phyloP scores from a whole-genome alignment of 441 rosid species.

The Populus tomentosa region DNA sequence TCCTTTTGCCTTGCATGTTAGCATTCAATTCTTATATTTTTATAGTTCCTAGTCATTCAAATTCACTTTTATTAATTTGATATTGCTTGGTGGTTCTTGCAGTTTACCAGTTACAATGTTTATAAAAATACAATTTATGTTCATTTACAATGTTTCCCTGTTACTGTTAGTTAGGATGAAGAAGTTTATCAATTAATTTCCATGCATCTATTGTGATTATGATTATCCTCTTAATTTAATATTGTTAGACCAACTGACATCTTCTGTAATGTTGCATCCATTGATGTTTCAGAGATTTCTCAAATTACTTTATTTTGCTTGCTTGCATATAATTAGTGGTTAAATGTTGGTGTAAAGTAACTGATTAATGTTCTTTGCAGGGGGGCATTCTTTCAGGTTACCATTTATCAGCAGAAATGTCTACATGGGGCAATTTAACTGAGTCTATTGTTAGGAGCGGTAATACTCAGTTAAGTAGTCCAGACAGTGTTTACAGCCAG shows the following conservation, averaged over 20 bases:
- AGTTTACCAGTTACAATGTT: constrained; percentile 5
- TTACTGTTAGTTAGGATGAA: not conserved
- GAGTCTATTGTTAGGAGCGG: constrained; percentile 30
- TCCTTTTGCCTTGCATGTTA: not conserved
- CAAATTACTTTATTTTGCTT: not conserved
- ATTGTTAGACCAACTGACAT: not conserved
- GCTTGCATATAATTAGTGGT: not conserved
- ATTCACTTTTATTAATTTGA: not conserved
- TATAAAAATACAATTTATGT: not conserved
- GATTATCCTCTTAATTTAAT: not conserved
- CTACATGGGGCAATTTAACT: constrained; percentile 29
- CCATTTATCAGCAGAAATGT: constrained; percentile 34
- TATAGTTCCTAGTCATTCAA: not conserved
- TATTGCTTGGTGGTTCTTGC: not conserved
- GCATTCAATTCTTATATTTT: not conserved
- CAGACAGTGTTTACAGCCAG: constrained; percentile 33
- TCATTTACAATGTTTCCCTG: not conserved
- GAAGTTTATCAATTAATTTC: constrained; percentile 3
- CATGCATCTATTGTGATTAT: not conserved
- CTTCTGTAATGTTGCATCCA: constrained; percentile 1
- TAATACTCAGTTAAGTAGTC: constrained; percentile 17
- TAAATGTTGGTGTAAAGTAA: not conserved
- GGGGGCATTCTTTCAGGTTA: constrained; percentile 29
- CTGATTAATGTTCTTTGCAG: constrained; percentile 41
- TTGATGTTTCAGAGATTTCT: not conserved